Conservation (phyloP, 768 basidiomycete species). For the Lentinula sp. region DNA sequence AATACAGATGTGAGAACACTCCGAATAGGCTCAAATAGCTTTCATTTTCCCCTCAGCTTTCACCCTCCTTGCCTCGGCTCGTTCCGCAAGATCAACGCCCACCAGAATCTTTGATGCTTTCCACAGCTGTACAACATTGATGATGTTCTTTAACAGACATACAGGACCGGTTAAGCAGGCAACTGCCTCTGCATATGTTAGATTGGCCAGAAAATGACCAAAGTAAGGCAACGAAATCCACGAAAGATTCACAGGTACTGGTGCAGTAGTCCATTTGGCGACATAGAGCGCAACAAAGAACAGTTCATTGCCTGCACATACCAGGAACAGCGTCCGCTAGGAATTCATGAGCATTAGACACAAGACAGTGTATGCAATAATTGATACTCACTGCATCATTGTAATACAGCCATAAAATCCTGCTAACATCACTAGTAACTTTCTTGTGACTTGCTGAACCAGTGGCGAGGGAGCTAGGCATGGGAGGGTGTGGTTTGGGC, state of each 20-base stretch:
- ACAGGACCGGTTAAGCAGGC: constrained; percentile 60
- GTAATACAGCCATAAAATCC: constrained; percentile 91
- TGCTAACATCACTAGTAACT: constrained; percentile 88
- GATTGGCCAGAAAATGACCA: constrained; percentile 21
- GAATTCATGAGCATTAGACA: background rate
- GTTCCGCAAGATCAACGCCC: constrained; percentile 86
- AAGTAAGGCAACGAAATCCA: constrained; percentile 6
- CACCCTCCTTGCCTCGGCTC: constrained; percentile 56
- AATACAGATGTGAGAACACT: background rate
- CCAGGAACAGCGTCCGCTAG: constrained; percentile 80
- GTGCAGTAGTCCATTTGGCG: constrained; percentile 74
- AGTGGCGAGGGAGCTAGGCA: constrained; percentile 80
- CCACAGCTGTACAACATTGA: constrained; percentile 96
- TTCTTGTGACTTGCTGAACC: constrained; percentile 91
- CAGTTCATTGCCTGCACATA: constrained; percentile 93
- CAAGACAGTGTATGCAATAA: background rate
- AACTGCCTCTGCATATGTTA: constrained; percentile 76
- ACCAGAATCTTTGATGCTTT: constrained; percentile 95
- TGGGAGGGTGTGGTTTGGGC: constrained; percentile 6
- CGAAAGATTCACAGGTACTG: constrained; percentile 43
- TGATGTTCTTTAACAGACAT: constrained; percentile 79
- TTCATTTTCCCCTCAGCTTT: constrained; percentile 9
- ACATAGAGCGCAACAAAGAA: constrained; percentile 96
- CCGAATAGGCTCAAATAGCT: background rate
- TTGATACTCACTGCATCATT: constrained; percentile 70